Percentiles rank a stretch among this genome's conserved stretches.
phyloP scores from a whole-genome alignment of 805 yeast genomes.

The Pichia paraexigua region DNA sequence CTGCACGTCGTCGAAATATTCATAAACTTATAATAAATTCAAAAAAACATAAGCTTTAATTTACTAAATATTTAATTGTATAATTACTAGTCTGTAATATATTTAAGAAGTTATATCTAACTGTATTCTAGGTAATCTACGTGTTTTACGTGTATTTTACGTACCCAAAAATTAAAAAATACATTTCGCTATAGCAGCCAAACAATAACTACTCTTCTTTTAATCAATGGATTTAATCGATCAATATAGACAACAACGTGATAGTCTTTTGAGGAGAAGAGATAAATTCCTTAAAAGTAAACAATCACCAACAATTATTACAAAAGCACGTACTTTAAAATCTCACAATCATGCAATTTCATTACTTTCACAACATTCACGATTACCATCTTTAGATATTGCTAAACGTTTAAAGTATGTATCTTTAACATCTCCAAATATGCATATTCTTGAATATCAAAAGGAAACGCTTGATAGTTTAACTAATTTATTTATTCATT shows the following conservation, averaged over 20 bases:
- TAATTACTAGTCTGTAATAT: not conserved
- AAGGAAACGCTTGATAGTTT: not conserved
- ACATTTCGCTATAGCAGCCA: not conserved
- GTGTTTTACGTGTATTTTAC: too few species aligned
- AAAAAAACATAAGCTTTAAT: not conserved
- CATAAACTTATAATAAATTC: not conserved
- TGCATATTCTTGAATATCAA: constrained; percentile 8
- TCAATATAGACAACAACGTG: not conserved
- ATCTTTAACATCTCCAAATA: constrained; percentile 22
- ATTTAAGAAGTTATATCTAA: not conserved
- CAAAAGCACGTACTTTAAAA: not conserved
- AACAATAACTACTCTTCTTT: not conserved
- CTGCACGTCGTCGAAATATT: not conserved
- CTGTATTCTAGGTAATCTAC: too few species aligned
- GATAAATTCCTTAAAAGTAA: not conserved
- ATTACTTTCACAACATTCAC: constrained; percentile 12
- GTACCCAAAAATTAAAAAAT: too few species aligned
- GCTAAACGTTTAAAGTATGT: constrained; percentile 16
- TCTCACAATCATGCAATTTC: not conserved
- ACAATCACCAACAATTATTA: not conserved
- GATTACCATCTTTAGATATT: constrained; percentile 25
- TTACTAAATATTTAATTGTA: not conserved
- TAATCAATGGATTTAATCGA: not conserved
- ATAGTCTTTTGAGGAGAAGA: not conserved
- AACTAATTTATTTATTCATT: not conserved